A percentile compares a stretch with the other conserved stretches of the same genome.
Evolutionary conservation across 176 grass and related monocot species (phyloP).

Genomic region (Triticum monococcum): DNA sequence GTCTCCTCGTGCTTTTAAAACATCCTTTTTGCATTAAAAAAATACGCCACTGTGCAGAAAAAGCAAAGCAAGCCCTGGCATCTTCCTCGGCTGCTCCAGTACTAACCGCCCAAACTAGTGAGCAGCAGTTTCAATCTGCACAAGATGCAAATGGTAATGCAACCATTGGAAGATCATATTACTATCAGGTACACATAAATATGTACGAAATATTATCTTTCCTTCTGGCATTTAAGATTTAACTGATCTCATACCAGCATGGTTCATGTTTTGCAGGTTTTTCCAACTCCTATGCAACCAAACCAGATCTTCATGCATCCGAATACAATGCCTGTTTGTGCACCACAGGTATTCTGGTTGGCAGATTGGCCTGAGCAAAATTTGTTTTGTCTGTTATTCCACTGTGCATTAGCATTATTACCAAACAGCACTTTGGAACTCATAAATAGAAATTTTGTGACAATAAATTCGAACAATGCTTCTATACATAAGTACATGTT

Average conservation of each 20-base stretch:
- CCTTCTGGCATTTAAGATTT: constrained; percentile 47
- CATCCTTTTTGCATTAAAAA: constrained; percentile 33
- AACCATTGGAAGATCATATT: constrained; percentile 63
- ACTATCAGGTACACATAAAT: constrained; percentile 64
- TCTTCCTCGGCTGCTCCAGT: constrained; percentile 40
- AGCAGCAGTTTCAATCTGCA: constrained; percentile 53
- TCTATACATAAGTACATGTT: background rate
- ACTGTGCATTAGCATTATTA: background rate
- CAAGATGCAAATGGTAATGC: constrained; percentile 55
- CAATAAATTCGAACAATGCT: background rate
- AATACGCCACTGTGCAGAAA: constrained; percentile 39
- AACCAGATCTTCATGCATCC: constrained; percentile 72
- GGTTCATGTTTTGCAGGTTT: constrained; percentile 37
- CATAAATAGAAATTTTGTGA: background rate
- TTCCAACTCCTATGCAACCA: constrained; percentile 47
- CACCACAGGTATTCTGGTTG: constrained; percentile 55
- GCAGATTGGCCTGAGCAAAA: constrained; percentile 1
- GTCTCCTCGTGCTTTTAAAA: constrained; percentile 10
- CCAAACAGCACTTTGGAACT: background rate
- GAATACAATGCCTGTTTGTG: constrained; percentile 58
- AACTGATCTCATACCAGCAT: constrained; percentile 24
- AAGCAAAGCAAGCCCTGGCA: constrained; percentile 38
- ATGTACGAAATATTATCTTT: constrained; percentile 5
- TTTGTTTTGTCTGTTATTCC: background rate
- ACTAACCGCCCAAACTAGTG: constrained; percentile 46